Evolutionary conservation across 331 rosid genomes (phyloP).

Genomic region (Rhamnella rubrinervis): DNA sequence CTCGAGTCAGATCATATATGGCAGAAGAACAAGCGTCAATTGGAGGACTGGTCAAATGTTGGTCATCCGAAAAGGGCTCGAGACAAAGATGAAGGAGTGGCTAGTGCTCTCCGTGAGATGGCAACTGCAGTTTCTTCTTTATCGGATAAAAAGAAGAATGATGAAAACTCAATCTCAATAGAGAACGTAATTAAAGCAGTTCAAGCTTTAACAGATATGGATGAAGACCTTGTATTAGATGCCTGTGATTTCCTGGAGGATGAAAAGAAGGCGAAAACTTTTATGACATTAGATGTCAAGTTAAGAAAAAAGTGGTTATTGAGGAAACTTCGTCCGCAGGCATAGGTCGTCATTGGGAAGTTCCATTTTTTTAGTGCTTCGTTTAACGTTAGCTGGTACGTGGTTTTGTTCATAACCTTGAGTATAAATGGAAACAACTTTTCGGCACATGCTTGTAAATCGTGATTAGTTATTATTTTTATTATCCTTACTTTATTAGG

Average conservation of each 20-base stretch:
- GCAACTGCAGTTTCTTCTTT: conserved; percentile 55
- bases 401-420: too few species aligned
- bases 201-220: conserved; percentile 74
- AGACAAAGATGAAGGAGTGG: conserved; percentile 53
- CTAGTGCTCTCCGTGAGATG: conserved; percentile 56
- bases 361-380: neutral
- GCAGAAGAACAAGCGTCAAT: conserved; percentile 50
- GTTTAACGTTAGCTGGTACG: too few species aligned
- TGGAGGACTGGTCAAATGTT: conserved; percentile 39
- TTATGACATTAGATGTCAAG: conserved; percentile 60
- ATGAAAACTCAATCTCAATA: conserved; percentile 41
- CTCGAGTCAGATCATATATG: conserved; percentile 29
- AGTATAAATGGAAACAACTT: too few species aligned
- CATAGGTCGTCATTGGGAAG: conserved; percentile 7
- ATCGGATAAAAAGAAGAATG: conserved; percentile 38
- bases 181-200: conserved; percentile 63
- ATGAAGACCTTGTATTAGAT: conserved; percentile 76
- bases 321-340: conserved; percentile 61
- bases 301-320: conserved; percentile 66
- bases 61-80: conserved; percentile 37
- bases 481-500: too few species aligned
- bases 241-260: conserved; percentile 82
- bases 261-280: conserved; percentile 76
- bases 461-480: too few species aligned
- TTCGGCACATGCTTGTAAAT: too few species aligned